Evolutionary conservation across 495 filamentous ascomycete species (phyloP).

Genomic region (Lasiosphaeris hirsuta): DNA sequence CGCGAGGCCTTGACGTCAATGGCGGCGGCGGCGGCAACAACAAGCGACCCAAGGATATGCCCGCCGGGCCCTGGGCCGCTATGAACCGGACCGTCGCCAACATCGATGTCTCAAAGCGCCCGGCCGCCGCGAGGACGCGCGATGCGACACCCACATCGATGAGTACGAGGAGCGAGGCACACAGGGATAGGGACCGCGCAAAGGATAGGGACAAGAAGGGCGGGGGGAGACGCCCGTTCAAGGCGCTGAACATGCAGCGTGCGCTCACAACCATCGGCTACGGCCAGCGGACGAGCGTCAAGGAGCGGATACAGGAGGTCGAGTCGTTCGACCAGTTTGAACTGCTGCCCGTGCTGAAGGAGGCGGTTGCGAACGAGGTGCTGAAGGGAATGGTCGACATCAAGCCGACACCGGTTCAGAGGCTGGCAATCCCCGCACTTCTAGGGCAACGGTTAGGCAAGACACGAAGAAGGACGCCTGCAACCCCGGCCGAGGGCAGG

Average conservation of each 20-base stretch:
- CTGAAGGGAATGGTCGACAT: constrained; percentile 68
- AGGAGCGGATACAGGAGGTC: constrained; percentile 61
- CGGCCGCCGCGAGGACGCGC: constrained; percentile 25
- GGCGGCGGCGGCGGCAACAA: constrained; percentile 28
- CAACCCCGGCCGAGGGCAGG: constrained; percentile 32
- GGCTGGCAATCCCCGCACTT: constrained; percentile 77
- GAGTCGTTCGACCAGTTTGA: constrained; percentile 78
- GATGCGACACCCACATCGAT: constrained; percentile 20
- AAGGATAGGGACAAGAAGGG: constrained; percentile 23
- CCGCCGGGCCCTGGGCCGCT: constrained; percentile 63
- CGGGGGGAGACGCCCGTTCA: constrained; percentile 43
- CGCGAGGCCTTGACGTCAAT: constrained; percentile 26
- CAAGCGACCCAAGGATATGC: constrained; percentile 37
- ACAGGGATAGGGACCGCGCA: constrained; percentile 31
- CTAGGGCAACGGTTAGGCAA: constrained; percentile 40
- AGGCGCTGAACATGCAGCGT: constrained; percentile 94
- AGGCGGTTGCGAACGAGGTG: constrained; percentile 66
- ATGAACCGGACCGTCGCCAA: constrained; percentile 75
- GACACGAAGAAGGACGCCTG: background rate
- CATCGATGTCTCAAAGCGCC: constrained; percentile 29
- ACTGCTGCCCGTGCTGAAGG: constrained; percentile 67
- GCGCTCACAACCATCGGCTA: constrained; percentile 72
- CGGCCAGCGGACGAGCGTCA: constrained; percentile 62
- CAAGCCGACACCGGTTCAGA: constrained; percentile 82
- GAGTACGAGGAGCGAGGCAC: background rate